Conservation (phyloP, 2,329 filamentous ascomycete genomes). For the Onygenales sp. region DNA sequence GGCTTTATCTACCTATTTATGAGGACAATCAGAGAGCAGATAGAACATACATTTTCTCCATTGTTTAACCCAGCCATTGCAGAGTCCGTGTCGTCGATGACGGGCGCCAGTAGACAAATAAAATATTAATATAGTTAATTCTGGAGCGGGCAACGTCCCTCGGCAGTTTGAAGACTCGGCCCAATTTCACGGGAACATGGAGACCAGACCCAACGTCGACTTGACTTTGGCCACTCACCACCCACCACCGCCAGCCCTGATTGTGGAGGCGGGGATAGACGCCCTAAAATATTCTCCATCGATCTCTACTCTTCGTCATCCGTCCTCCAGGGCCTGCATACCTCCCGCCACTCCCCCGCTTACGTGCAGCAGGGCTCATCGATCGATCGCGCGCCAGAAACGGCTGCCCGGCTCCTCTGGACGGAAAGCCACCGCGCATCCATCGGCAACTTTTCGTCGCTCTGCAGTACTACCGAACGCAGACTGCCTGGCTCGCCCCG, state of each 20-base stretch:
- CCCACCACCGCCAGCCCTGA: background rate
- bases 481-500: no score
- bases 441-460: background rate
- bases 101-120: no score
- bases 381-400: background rate
- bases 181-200: background rate
- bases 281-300: background rate
- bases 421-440: constrained; percentile 1
- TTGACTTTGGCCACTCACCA: background rate
- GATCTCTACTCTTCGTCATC: background rate
- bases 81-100: no score
- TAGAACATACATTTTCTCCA: no score
- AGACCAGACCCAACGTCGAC: background rate
- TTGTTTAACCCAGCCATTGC: no score
- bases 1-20: no score
- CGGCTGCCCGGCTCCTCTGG: background rate
- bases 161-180: background rate
- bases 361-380: background rate
- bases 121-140: no score
- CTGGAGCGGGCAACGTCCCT: no score
- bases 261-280: constrained; percentile 1
- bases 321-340: background rate
- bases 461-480: background rate
- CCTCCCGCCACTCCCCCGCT: background rate
- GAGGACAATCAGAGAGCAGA: no score